Percentiles rank a stretch among this genome's conserved stretches.
These are phyloP conservation scores for Thalassiosira pacifica DNA, from an alignment of 352 stramenopile genomes.

Conservation along the genomic window DNA sequence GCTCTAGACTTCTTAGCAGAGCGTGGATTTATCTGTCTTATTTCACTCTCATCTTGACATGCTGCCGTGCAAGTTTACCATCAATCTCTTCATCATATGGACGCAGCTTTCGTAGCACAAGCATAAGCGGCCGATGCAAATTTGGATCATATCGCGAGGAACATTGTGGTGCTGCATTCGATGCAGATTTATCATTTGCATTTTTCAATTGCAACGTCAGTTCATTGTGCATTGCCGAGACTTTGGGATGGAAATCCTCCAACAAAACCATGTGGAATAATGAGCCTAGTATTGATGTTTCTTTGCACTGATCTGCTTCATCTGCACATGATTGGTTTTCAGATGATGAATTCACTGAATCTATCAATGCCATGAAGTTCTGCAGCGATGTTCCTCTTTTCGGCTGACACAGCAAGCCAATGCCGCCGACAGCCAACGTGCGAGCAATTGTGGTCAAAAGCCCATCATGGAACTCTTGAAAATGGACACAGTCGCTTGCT, in stretches of 20 bases:
- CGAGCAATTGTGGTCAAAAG: constrained; percentile 71
- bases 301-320: not conserved
- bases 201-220: constrained; percentile 3
- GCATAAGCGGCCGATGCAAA: constrained; percentile 73
- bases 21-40: too few relatives aligned
- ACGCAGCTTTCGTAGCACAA: constrained; percentile 75
- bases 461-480: constrained; percentile 82
- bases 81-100: constrained; percentile 63
- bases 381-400: constrained; percentile 72
- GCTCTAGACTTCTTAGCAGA: too few relatives aligned
- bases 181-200: not conserved
- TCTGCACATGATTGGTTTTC: not conserved
- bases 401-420: constrained; percentile 83
- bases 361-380: constrained; percentile 76
- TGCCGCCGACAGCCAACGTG: constrained; percentile 66
- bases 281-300: not conserved
- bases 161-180: not conserved
- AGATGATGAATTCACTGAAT: constrained; percentile 45
- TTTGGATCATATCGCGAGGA: constrained; percentile 67
- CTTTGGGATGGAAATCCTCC: constrained; percentile 62
- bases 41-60: too few relatives aligned
- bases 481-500: constrained; percentile 85
- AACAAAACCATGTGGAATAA: constrained; percentile 57
- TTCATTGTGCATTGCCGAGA: constrained; percentile 45
- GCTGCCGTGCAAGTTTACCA: constrained; percentile 31